Evolutionary conservation across 768 basidiomycete genomes (phyloP).

Genomic region (Cystobasidium onofrii): DNA sequence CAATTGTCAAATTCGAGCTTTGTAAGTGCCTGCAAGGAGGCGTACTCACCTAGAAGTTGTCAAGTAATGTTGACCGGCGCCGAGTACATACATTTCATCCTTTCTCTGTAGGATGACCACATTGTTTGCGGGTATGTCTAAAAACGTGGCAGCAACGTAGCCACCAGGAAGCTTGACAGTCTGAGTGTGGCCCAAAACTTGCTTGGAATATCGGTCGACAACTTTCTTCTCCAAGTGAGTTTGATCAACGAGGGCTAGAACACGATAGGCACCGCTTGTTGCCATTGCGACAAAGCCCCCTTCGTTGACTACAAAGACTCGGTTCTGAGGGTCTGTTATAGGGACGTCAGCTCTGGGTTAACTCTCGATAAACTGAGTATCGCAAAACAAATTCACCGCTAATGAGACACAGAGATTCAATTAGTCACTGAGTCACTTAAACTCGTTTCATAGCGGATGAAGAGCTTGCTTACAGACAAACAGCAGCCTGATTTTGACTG

Average conservation of each 20-base stretch:
- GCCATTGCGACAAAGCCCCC: conserved; percentile 29
- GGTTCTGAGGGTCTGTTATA: conserved; percentile 49
- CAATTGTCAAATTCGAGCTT: neutral
- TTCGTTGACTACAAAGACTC: conserved; percentile 59
- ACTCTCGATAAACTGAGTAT: conserved; percentile 48
- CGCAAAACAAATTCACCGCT: neutral
- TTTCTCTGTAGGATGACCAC: conserved; percentile 76
- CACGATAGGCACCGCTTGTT: conserved; percentile 42
- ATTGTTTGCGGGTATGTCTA: conserved; percentile 66
- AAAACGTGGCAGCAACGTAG: conserved; percentile 34
- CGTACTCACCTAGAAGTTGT: conserved; percentile 56
- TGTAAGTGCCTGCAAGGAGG: neutral
- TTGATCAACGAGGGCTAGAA: conserved; percentile 74
- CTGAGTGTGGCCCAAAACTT: conserved; percentile 29
- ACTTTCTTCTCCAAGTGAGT: conserved; percentile 62
- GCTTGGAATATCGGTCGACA: conserved; percentile 36
- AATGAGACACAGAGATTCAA: too few relatives aligned
- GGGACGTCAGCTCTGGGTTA: conserved; percentile 8
- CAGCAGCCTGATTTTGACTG: conserved; percentile 62
- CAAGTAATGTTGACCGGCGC: conserved; percentile 75
- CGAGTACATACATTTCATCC: conserved; percentile 66
- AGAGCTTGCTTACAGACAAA: conserved; percentile 20
- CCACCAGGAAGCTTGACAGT: neutral
- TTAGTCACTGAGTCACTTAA: too few relatives aligned
- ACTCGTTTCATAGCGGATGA: too few relatives aligned